phyloP scores from a whole-genome alignment of 73 alveolate species.

The Breviolum minutum region DNA sequence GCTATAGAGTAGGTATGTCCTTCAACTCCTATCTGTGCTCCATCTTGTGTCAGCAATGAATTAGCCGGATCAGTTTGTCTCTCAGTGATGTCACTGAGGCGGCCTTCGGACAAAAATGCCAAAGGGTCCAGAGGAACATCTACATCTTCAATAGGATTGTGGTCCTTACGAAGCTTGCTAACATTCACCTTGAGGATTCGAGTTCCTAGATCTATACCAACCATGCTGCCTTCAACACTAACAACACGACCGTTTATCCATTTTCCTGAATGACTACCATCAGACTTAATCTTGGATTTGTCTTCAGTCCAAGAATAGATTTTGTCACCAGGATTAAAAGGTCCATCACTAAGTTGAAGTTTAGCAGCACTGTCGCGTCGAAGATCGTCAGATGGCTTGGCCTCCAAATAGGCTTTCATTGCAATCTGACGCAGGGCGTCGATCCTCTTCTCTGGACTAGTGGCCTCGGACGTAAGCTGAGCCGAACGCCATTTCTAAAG shows the following conservation, averaged over 20 bases:
- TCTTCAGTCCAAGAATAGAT: slow-evolving; percentile 25
- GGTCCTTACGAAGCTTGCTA: background rate
- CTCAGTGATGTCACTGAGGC: background rate
- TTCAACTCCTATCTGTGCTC: background rate
- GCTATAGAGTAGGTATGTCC: too few relatives aligned
- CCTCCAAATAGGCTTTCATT: background rate
- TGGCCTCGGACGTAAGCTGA: background rate
- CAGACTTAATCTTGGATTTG: slow-evolving; percentile 19
- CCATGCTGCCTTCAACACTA: background rate
- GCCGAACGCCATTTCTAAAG: slow-evolving; percentile 3
- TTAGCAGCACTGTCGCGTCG: background rate
- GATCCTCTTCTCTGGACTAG: background rate
- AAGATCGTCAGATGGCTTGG: background rate
- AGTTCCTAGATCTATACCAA: slow-evolving; percentile 27
- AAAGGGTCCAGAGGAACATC: background rate
- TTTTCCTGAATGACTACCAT: background rate
- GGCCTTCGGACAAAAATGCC: background rate
- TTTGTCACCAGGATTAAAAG: slow-evolving; percentile 12
- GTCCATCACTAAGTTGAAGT: background rate
- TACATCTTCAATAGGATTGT: background rate
- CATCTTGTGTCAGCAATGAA: background rate
- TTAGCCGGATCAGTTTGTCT: background rate
- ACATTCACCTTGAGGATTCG: slow-evolving; percentile 12
- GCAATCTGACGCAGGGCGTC: background rate
- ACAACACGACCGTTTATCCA: slow-evolving; percentile 25